Base-by-base conservation (phyloP, 2,329 filamentous ascomycete genomes). In the Aaosphaeria arxii region DNA sequence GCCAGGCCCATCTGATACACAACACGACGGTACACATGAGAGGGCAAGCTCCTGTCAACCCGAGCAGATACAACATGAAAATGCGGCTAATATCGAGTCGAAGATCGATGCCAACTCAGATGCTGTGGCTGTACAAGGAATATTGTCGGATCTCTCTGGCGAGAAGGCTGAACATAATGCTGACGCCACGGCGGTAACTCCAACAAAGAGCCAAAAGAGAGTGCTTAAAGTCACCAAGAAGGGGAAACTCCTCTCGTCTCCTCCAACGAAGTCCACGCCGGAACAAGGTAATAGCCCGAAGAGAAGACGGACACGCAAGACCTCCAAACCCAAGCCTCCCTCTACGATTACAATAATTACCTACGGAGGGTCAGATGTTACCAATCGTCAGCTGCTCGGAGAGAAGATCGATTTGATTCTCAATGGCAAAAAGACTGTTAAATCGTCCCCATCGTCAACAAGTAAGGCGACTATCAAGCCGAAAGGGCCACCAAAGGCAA, bases 331-430 rank as follows among this genome's bases (percentile, higher is more conserved):
- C 6, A 58, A 62, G 30, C 36, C 62, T 3, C 69, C 57, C 61
- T 65, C 57, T 52, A 66, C 52, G 17, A 58, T 88, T 5, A 77
- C 84, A 2, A 70, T 72, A 9, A 75, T 90, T 31, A 76, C 71
- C 51, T 92, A 92, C 60, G 81, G 80, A 2, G 33, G 17, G 17
- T 62, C 58, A 4, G 77, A 81, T 47, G 63, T 72, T 5, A 64
- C 62, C 30, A 72, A 70, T 36, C 76, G 77, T 36, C 60, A 66
- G 31, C 69, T 70, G 0, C 65, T 88, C 30, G 87, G 85, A 0
- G 64, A 76, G 6, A 78, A 76, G 54, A 87, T 95, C 47, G 71
- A 84, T 28, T 72, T 77, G 4, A 87, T 95, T 28, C 66, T 91
- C 45, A 50, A 58, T 57, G 70, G 71, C 40, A 40, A 29, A 24